Percentiles rank a stretch among this genome's conserved stretches.
Evolutionary conservation across 2,329 filamentous ascomycete species (phyloP).

Genomic region (Beauveria caledonica): DNA sequence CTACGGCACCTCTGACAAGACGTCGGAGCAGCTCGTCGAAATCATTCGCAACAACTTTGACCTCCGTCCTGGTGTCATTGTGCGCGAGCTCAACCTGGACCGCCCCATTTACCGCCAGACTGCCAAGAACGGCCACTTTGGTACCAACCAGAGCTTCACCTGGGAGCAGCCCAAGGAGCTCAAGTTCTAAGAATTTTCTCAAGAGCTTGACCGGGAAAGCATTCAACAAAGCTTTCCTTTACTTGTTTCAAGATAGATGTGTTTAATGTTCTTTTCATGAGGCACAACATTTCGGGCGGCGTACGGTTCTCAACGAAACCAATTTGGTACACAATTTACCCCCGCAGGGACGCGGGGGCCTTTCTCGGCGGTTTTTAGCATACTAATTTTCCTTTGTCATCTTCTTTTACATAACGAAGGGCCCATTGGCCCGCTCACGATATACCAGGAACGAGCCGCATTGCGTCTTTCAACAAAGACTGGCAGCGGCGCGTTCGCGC

Average conservation of each 20-base stretch:
- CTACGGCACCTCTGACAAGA: slow-evolving; percentile 88
- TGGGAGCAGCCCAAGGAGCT: slow-evolving; percentile 98
- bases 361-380: slow-evolving; percentile 23
- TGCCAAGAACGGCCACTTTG: slow-evolving; percentile 99
- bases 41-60: slow-evolving; percentile 97
- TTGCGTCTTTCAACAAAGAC: slow-evolving; percentile 43
- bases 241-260: slow-evolving; percentile 26
- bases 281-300: slow-evolving; percentile 27
- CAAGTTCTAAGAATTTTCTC: slow-evolving; percentile 60
- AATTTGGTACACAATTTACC: slow-evolving; percentile 20
- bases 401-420: slow-evolving; percentile 18
- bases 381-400: slow-evolving; percentile 20
- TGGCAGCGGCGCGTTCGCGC: slow-evolving; percentile 25
- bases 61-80: slow-evolving; percentile 95
- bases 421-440: slow-evolving; percentile 17
- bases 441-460: slow-evolving; percentile 28
- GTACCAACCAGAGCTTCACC: slow-evolving; percentile 90
- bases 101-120: slow-evolving; percentile 98
- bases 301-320: slow-evolving; percentile 42
- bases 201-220: slow-evolving; percentile 21
- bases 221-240: slow-evolving; percentile 34
- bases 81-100: slow-evolving; percentile 89
- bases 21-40: slow-evolving; percentile 84
- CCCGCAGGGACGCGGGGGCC: slow-evolving; percentile 22
- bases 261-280: slow-evolving; percentile 30